phyloP scores from a whole-genome alignment of 2,329 filamentous ascomycete genomes.

The Clarireedia homoeocarpa region DNA sequence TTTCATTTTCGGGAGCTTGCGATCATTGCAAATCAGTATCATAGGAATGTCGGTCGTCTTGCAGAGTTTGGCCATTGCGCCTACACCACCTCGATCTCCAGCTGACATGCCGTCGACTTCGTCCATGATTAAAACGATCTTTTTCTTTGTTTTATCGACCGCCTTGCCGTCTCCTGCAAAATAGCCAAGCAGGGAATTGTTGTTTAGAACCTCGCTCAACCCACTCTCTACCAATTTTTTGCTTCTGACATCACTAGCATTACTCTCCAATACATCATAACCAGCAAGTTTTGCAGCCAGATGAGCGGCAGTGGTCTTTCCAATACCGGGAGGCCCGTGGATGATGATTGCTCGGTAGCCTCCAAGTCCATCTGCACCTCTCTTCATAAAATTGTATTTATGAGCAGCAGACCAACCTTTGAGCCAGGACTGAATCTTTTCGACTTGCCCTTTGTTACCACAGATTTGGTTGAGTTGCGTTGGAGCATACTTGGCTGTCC shows the following conservation, averaged over 20 bases:
- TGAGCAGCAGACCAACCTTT: slow-evolving; percentile 72
- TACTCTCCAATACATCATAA: slow-evolving; percentile 89
- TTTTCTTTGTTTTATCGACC: slow-evolving; percentile 77
- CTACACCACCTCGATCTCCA: slow-evolving; percentile 91
- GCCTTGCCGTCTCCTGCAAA: slow-evolving; percentile 79
- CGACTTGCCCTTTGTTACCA: slow-evolving; percentile 85
- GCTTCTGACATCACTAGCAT: slow-evolving; percentile 90
- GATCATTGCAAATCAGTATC: slow-evolving; percentile 97
- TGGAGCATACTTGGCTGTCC: slow-evolving; percentile 94
- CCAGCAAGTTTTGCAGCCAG: slow-evolving; percentile 87
- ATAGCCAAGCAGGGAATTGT: slow-evolving; percentile 84
- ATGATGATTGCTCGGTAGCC: slow-evolving; percentile 85
- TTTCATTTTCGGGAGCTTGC: slow-evolving; percentile 91
- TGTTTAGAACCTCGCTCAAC: slow-evolving; percentile 85
- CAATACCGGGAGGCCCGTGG: slow-evolving; percentile 90
- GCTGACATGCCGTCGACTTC: slow-evolving; percentile 99
- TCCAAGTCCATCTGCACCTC: slow-evolving; percentile 78
- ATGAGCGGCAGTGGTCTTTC: slow-evolving; percentile 95
- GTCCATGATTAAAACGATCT: slow-evolving; percentile 95
- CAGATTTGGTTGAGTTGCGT: slow-evolving; percentile 81
- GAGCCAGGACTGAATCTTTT: slow-evolving; percentile 85
- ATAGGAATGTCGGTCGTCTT: slow-evolving; percentile 92
- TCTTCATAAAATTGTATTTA: slow-evolving; percentile 72
- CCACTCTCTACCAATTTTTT: slow-evolving; percentile 91
- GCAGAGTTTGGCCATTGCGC: slow-evolving; percentile 86